Base-by-base conservation (phyloP, 805 yeast genomes). In the Kazachstania psychrophila region DNA sequence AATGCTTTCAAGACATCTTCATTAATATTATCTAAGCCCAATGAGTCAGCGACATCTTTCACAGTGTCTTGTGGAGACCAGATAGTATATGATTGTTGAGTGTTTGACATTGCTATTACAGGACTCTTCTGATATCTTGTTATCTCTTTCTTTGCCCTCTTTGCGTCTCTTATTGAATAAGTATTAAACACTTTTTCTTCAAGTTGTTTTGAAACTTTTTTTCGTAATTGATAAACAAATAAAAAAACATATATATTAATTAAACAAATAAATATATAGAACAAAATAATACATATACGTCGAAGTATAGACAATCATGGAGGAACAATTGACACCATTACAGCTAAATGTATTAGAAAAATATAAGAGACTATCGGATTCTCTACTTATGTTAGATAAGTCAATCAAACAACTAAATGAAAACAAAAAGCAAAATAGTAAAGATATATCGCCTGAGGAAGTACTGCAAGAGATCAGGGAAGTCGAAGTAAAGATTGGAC, bases 31-130 rank as follows among this genome's bases (percentile, higher is more conserved):
- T 69, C 60, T 25, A 92, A 69, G 1, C 98, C 98, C 9, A 92
- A 66, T 2, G 86, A 73, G 55, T 92, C 98, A 0, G 96, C 95
- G 12, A 85, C 95, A 65, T 92, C 98, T 52, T 79, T 82, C 20
- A 94, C 96, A 0, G 99, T 92, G 58, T 92, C 97, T 41, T 83
- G 79, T 6, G 97, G 96, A 8, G 97, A 88, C 98, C 97, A 89
- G 41, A 92, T 69, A 1, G 96, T 84, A 59, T 86, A 94, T 1
- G 96, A 86, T 32, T 52, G 60, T 27, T 50, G 58, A 27, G 51
- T 58, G 23, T 44, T 42, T 6, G 54, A 45, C 56, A 50, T 49
- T 15, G n/a, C n/a, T n/a, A n/a, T n/a, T 15, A 2, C 14, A 15
- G 16, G 17, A 18, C 5, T 12, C 24, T 19, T 6, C 10, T 11